Evolutionary conservation across 192 early-diverging fungal species (phyloP), one percentile per base, ranked within the genome.

Genomic region (Coemansia sp.): DNA sequence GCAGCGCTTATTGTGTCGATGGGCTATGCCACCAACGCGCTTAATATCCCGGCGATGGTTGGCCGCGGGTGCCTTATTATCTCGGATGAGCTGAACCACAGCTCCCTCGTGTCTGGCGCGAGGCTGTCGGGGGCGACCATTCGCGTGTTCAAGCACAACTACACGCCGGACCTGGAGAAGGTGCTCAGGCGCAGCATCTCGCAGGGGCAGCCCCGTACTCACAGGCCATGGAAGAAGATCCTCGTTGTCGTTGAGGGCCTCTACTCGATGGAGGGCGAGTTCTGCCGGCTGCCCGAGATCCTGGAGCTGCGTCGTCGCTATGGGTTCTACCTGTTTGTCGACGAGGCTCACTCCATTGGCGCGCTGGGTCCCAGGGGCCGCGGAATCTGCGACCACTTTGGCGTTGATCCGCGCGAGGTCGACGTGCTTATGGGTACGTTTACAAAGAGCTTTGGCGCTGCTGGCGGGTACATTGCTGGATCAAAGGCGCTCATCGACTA

Each of bases 181-280:
- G 85, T 94, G 33, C 85, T 99, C 42, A 88, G 92, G 37, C 88
- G 93, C 62, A 87, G 88, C 64, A 97, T 99, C 65, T 82, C 93
- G 39, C 92, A 95, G 76, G 97, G 97, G 31, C 97, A 99, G 80
- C 95, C 95, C 23, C 87, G 97, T 59, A 99, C 95, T 8, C 95
- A 97, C 74, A 88, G 97, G 26, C 97, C 95, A 12, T 99, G 97
- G 97, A 96, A 96, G 82, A 99, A 99, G 83, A 99, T 99, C 74
- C 74, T 99, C 65, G 86, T 99, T 3, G 87, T 99, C 21, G 94
- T 99, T 25, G 95, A 99, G 69, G 95, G 95, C 36, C 83, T 99
- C 26, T 99, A 95, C 82, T 95, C 93, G 16, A 99, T 99, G 97
- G 97, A 99, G 73, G 97, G 97, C 41, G 89, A 89, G 68, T 91